These are phyloP conservation scores for Globisporangium iwayamae DNA, from an alignment of 352 stramenopile species.

Conservation along the genomic window DNA sequence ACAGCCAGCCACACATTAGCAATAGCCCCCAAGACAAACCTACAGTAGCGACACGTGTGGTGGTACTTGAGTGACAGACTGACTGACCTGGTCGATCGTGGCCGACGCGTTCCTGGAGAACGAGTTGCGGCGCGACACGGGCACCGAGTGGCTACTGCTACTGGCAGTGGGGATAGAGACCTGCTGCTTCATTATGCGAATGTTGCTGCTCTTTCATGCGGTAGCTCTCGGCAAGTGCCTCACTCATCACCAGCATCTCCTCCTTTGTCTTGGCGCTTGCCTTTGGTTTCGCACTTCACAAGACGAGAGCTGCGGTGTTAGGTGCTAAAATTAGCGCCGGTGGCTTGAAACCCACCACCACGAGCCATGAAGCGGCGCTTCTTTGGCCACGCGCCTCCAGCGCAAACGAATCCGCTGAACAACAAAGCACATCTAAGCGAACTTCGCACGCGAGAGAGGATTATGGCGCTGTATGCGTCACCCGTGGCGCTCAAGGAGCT, in stretches of 20 bases:
- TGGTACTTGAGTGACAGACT: background rate
- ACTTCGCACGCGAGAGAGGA: background rate
- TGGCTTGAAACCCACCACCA: background rate
- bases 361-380: background rate
- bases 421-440: background rate
- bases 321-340: background rate
- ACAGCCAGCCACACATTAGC: background rate
- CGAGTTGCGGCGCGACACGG: slow-evolving; percentile 26
- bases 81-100: slow-evolving; percentile 29
- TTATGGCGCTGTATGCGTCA: slow-evolving; percentile 9
- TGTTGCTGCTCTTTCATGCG: background rate
- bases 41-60: background rate
- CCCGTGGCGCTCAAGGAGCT: slow-evolving; percentile 8
- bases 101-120: slow-evolving; percentile 26
- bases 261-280: background rate
- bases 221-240: background rate
- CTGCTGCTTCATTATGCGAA: background rate
- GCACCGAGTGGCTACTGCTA: slow-evolving; percentile 13
- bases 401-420: too few species aligned
- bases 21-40: background rate
- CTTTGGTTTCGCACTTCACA: background rate
- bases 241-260: background rate
- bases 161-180: background rate
- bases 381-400: background rate
- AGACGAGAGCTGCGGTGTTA: background rate